phyloP scores from a whole-genome alignment of 2,329 filamentous ascomycete species.

The Xylariaceae sp. region DNA sequence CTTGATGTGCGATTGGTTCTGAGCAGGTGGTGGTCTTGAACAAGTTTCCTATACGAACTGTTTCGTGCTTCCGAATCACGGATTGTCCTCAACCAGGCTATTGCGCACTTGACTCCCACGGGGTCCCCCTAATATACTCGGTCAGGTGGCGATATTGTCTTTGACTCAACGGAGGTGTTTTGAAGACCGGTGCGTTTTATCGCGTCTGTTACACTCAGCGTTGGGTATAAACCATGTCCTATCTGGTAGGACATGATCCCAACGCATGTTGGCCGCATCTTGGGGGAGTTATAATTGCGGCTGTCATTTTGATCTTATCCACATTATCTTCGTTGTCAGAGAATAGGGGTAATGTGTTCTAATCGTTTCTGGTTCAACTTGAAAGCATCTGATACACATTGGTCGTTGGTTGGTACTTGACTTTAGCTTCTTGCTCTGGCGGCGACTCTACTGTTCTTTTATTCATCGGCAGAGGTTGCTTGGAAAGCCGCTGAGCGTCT shows the following conservation, averaged over 20 bases:
- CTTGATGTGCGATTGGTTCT: no score
- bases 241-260: conserved; percentile 9
- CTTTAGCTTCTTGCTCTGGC: conserved; percentile 17
- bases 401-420: conserved; percentile 7
- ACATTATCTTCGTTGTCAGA: conserved; percentile 8
- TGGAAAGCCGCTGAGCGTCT: no score
- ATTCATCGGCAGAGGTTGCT: background rate
- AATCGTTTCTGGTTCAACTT: background rate
- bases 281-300: conserved; percentile 27
- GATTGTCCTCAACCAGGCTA: no score
- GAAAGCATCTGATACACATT: conserved; percentile 2
- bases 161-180: background rate
- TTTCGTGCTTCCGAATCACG: no score
- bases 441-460: conserved; percentile 7
- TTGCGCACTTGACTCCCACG: no score
- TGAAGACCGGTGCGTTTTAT: background rate
- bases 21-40: no score
- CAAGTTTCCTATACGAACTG: no score
- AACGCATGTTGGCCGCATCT: conserved; percentile 19
- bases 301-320: conserved; percentile 4
- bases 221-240: conserved; percentile 3
- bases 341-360: conserved; percentile 8
- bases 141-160: background rate
- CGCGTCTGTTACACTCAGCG: conserved; percentile 2
- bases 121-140: background rate